A percentile compares a stretch with the other conserved stretches of the same genome.
phyloP scores from a whole-genome alignment of 148 eudicot genomes.

The Pouteria glomerata region DNA sequence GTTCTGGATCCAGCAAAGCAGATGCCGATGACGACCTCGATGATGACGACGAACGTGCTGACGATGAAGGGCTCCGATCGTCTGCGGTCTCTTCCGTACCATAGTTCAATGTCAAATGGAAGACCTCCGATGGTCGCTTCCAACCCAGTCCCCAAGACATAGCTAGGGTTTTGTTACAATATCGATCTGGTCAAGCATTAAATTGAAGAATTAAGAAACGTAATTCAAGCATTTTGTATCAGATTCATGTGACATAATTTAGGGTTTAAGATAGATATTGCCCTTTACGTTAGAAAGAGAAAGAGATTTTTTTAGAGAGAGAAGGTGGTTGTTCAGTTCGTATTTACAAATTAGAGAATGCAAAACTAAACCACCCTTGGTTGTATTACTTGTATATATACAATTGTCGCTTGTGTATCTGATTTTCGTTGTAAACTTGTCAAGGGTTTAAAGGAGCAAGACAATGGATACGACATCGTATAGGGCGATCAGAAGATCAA shows the following conservation, averaged over 20 bases:
- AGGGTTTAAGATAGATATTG: slow-evolving; percentile 11
- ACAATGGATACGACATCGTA: too few relatives aligned
- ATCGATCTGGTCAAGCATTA: slow-evolving; percentile 10
- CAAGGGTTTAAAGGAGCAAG: too few relatives aligned
- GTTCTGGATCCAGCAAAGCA: slow-evolving; percentile 15
- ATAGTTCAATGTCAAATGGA: slow-evolving; percentile 62
- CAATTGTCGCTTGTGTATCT: too few relatives aligned
- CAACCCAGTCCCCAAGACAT: slow-evolving; percentile 99
- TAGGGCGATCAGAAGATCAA: too few relatives aligned
- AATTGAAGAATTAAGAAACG: background rate
- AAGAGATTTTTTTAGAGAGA: slow-evolving; percentile 11
- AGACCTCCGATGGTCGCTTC: slow-evolving; percentile 80
- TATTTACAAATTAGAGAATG: too few relatives aligned
- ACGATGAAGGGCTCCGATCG: slow-evolving; percentile 20
- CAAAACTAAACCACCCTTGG: background rate
- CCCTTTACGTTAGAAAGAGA: background rate
- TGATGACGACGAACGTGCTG: slow-evolving; percentile 23
- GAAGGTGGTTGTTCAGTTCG: too few relatives aligned
- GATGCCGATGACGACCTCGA: too few relatives aligned
- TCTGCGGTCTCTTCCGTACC: slow-evolving; percentile 42
- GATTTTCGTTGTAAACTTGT: too few relatives aligned
- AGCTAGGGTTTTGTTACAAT: slow-evolving; percentile 10
- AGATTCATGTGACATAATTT: background rate
- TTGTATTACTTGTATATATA: too few relatives aligned
- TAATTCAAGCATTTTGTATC: background rate